Conservation (phyloP, 257 asterid genomes). For the Scutellaria barbata region DNA sequence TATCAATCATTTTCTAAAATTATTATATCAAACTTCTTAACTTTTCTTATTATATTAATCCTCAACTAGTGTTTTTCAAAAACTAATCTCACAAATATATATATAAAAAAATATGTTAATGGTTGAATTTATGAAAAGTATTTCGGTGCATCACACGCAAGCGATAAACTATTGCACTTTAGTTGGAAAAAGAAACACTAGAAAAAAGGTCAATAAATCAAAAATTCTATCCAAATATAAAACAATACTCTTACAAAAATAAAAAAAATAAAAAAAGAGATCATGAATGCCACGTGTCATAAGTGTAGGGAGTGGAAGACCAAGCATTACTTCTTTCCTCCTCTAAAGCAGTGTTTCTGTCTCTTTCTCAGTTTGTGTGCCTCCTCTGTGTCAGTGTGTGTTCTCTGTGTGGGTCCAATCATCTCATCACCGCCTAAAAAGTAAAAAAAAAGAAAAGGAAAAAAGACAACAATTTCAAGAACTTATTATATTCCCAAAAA, state of each 20-base stretch:
- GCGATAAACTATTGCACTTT: no score
- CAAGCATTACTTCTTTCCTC: conserved; percentile 30
- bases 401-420: conserved; percentile 30
- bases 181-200: no score
- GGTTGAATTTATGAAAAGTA: no score
- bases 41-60: no score
- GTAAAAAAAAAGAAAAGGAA: conserved; percentile 6
- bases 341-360: conserved; percentile 40
- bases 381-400: conserved; percentile 28
- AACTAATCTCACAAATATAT: no score
- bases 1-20: no score
- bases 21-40: no score
- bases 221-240: not conserved
- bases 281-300: conserved; percentile 35
- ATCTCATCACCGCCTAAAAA: conserved; percentile 40
- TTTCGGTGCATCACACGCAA: no score
- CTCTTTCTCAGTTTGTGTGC: conserved; percentile 30
- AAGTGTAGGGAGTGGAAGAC: conserved; percentile 39
- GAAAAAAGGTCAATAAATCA: no score
- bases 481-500: conserved; percentile 30
- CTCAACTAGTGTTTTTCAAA: no score
- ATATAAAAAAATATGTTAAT: no score
- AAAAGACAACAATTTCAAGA: conserved; percentile 2
- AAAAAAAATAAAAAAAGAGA: not conserved
- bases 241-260: not conserved